Percentiles rank a stretch among this genome's conserved stretches.
These are phyloP conservation scores for Melampsora larici-populina DNA, from an alignment of 1,284 basidiomycete genomes.

Conservation along the genomic window DNA sequence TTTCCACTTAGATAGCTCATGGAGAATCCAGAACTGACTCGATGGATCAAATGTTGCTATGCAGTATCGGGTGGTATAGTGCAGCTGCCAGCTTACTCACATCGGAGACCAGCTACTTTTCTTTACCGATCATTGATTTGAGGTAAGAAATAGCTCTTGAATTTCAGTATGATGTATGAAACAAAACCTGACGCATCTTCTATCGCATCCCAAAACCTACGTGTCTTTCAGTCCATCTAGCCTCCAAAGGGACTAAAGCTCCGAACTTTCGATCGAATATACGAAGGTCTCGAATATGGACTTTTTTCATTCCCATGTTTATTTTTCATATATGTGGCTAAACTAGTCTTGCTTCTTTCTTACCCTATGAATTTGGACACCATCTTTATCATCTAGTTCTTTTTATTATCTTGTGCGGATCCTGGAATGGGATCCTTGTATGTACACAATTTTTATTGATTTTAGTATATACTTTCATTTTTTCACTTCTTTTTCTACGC, in stretches of 20 bases:
- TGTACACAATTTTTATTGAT: too few relatives aligned
- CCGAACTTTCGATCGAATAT: too few relatives aligned
- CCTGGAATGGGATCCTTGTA: too few relatives aligned
- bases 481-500: too few relatives aligned
- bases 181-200: background rate
- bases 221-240: background rate
- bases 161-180: background rate
- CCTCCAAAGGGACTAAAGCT: background rate
- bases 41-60: background rate
- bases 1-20: conserved; percentile 5
- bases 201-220: background rate
- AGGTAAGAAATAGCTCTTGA: background rate
- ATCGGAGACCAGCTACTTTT: conserved; percentile 54
- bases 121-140: background rate
- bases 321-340: too few relatives aligned
- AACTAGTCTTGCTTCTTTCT: too few relatives aligned
- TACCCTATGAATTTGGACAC: too few relatives aligned
- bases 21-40: background rate
- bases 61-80: conserved; percentile 53
- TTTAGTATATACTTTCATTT: too few relatives aligned
- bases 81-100: conserved; percentile 58
- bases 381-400: too few relatives aligned
- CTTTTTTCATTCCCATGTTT: too few relatives aligned
- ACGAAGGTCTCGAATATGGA: too few relatives aligned
- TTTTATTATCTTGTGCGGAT: too few relatives aligned